These are phyloP conservation scores for Chaetomium fimeti DNA, from an alignment of 495 filamentous ascomycete species.

Conservation along the genomic window DNA sequence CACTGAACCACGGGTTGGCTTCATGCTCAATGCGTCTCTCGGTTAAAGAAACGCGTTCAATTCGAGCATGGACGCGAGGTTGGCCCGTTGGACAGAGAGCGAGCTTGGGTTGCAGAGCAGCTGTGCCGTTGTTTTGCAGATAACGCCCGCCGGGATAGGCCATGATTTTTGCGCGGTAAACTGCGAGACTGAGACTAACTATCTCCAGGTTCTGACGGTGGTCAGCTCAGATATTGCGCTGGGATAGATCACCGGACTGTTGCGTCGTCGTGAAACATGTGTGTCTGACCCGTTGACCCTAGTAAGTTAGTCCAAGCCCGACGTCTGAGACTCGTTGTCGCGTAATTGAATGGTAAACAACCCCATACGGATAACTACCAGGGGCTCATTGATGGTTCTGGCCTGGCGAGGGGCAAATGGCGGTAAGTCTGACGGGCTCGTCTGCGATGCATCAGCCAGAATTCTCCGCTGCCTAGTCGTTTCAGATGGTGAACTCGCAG, in stretches of 20 bases:
- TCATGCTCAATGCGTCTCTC: conserved; percentile 3
- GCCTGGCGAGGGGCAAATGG: not conserved
- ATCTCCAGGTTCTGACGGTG: not conserved
- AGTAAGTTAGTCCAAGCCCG: not conserved
- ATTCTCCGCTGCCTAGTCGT: conserved; percentile 6
- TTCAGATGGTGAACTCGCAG: conserved; percentile 12
- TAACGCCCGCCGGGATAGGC: not conserved
- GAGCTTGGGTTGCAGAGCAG: not conserved
- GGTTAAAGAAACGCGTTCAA: not conserved
- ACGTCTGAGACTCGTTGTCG: not conserved
- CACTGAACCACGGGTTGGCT: not conserved
- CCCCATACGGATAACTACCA: no score
- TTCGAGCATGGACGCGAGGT: not conserved
- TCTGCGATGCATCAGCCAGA: not conserved
- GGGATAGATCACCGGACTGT: not conserved
- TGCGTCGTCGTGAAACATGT: not conserved
- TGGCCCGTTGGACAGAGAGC: conserved; percentile 7
- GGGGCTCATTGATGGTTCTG: not conserved
- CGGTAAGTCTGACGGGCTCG: conserved; percentile 6
- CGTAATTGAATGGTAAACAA: not conserved
- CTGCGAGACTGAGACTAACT: no score
- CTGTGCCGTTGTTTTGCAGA: conserved; percentile 3
- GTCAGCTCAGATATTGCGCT: not conserved
- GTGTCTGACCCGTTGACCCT: not conserved
- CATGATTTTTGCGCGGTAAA: not conserved